Percentiles rank a stretch among this genome's conserved stretches.
Conservation (phyloP, 176 grass and related monocot genomes). For the Paspalum vaginatum region DNA sequence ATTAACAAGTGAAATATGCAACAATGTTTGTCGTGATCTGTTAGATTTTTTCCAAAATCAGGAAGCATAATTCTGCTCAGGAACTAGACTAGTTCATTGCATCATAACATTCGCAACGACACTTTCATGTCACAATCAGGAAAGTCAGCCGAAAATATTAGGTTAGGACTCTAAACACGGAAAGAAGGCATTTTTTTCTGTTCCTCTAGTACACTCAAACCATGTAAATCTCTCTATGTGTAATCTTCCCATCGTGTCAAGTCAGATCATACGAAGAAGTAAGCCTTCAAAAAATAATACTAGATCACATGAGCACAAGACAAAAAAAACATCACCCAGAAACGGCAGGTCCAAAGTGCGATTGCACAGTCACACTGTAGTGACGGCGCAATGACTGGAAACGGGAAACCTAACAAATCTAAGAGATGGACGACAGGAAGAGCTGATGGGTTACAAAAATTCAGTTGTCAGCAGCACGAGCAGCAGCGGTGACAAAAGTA, state of each 20-base stretch:
- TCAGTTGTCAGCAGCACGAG: not conserved
- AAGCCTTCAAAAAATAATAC: not conserved
- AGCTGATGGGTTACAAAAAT: not conserved
- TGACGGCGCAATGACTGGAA: not conserved
- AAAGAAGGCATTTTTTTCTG: not conserved
- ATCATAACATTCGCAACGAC: not conserved
- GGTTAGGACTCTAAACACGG: not conserved
- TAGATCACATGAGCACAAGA: not conserved
- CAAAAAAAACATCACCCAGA: not conserved
- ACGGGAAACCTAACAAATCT: not conserved
- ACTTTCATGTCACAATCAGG: not conserved
- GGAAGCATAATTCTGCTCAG: not conserved
- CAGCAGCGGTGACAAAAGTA: not conserved
- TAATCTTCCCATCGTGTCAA: not conserved
- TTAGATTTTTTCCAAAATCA: not conserved
- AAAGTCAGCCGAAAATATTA: not conserved
- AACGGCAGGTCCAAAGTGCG: not conserved
- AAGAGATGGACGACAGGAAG: not conserved
- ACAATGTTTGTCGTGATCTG: not conserved
- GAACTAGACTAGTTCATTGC: constrained; percentile 5
- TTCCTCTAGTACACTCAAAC: not conserved
- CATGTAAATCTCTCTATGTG: not conserved
- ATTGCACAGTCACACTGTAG: not conserved
- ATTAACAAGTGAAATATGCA: not conserved
- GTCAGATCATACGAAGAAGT: not conserved